Base-by-base conservation (phyloP, 768 basidiomycete genomes). In the Pleurotus platypus region DNA sequence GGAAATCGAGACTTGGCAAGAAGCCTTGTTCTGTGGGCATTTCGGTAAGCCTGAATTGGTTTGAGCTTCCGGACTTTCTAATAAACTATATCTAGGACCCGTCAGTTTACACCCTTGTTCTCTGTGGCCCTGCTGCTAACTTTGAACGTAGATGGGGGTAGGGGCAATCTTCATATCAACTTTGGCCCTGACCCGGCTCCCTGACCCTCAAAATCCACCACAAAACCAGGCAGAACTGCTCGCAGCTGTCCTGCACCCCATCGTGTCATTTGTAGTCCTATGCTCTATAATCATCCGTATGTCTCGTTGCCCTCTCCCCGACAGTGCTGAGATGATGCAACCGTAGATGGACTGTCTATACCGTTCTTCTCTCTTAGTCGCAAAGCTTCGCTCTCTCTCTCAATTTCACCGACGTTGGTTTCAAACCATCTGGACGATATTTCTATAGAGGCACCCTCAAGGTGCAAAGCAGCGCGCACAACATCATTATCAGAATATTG, bases 1-100 rank as follows among this genome's bases (percentile, higher is more conserved):
- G 0, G 95, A 98, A 69, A 90, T 98, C 62, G 69, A 71, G 39
- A 85, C 82, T 18, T 90, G 93, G 86, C 78, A 82, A 46, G 93
- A 98, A 71, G 95, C 96, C 0, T 61, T 94, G 3, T 97, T 98
- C 67, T 84, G 82, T 4, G 96, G 96, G 2, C 94, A 97, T 75
- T 98, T 96, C 67, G 94, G 88, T 84, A 64, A 12, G 71, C 67
- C 5, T 43, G 5, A 5, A 43, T 27, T 43, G 42, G 13, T 18
- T 15, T 11, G 5, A 15, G 18, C 42, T 11, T 43, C 11, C 40
- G 11, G 40, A 43, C 37, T 46, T 5, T 50, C 48, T 39, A 49
- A 39, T 57, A 1, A 15, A 20, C 45, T 30, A 40, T 53, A 20
- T 22, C 57, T 55, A 84, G 84, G 84, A 45, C 84, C 85, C 53